Conservation (phyloP, 106 monocot genomes). For the Gastrodia elata region DNA sequence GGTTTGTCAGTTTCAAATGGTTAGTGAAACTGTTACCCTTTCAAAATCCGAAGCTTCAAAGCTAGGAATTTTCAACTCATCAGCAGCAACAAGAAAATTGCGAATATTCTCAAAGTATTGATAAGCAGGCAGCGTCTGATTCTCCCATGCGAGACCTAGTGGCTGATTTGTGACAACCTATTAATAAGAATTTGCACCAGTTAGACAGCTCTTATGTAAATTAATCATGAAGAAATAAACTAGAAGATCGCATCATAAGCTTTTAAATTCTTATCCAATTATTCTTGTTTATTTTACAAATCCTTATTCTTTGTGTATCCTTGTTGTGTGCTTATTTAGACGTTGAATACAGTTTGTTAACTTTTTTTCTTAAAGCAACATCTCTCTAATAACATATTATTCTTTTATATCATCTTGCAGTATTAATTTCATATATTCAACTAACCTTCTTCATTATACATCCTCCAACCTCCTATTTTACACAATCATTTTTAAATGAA, state of each 20-base stretch:
- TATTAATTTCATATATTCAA: not conserved
- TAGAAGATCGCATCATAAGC: not conserved
- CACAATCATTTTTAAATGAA: not conserved
- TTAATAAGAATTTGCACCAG: not conserved
- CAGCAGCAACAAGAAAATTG: constrained; percentile 62
- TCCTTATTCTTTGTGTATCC: not conserved
- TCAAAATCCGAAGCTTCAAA: constrained; percentile 78
- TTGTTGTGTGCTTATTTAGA: no score
- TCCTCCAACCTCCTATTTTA: not conserved
- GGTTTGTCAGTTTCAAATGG: not conserved
- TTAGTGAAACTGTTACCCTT: constrained; percentile 25
- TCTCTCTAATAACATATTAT: no score
- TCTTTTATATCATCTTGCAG: not conserved
- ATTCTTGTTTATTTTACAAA: not conserved
- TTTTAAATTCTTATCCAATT: not conserved
- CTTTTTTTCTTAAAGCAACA: no score
- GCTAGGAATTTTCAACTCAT: constrained; percentile 52
- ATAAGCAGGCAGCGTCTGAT: constrained; percentile 49
- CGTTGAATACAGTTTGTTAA: no score
- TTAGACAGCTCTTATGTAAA: not conserved
- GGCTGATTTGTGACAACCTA: constrained; percentile 41
- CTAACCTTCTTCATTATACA: not conserved
- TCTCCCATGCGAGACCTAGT: constrained; percentile 23
- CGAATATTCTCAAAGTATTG: constrained; percentile 81
- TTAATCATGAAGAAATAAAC: not conserved